Conservation (phyloP, 2,329 filamentous ascomycete genomes). For the Penicillium sp. region DNA sequence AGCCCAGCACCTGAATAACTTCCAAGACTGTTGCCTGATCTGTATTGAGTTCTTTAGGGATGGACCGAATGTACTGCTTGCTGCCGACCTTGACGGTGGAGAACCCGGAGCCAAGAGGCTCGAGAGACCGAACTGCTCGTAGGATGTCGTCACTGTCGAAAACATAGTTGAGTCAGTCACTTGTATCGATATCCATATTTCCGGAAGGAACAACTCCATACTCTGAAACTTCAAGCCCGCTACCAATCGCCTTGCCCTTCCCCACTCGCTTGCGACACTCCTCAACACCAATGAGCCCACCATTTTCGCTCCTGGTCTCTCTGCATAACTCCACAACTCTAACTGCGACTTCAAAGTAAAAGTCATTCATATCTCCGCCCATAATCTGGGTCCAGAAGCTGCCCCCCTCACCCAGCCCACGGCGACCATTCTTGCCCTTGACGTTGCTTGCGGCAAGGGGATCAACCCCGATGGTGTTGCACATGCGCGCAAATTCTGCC, state of each 20-base stretch:
- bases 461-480: slow-evolving; percentile 92
- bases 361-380: slow-evolving; percentile 90
- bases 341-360: slow-evolving; percentile 98
- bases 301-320: slow-evolving; percentile 83
- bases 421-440: slow-evolving; percentile 48
- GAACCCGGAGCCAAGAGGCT: slow-evolving; percentile 85
- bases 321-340: slow-evolving; percentile 90
- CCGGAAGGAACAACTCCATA: slow-evolving; percentile 39
- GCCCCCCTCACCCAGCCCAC: slow-evolving; percentile 48
- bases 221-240: slow-evolving; percentile 75
- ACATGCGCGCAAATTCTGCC: slow-evolving; percentile 98
- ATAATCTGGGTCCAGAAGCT: slow-evolving; percentile 92
- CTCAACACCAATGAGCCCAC: slow-evolving; percentile 79
- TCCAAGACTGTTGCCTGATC: slow-evolving; percentile 93
- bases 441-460: slow-evolving; percentile 71
- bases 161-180: background rate
- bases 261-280: slow-evolving; percentile 77
- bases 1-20: slow-evolving; percentile 83
- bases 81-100: slow-evolving; percentile 78
- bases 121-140: slow-evolving; percentile 80
- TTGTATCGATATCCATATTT: background rate
- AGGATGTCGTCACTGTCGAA: slow-evolving; percentile 74
- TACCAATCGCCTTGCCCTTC: slow-evolving; percentile 69
- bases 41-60: slow-evolving; percentile 91
- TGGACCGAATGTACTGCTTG: slow-evolving; percentile 82